phyloP scores from a whole-genome alignment of 1,284 basidiomycete genomes.

The Cryptococcus sp. region DNA sequence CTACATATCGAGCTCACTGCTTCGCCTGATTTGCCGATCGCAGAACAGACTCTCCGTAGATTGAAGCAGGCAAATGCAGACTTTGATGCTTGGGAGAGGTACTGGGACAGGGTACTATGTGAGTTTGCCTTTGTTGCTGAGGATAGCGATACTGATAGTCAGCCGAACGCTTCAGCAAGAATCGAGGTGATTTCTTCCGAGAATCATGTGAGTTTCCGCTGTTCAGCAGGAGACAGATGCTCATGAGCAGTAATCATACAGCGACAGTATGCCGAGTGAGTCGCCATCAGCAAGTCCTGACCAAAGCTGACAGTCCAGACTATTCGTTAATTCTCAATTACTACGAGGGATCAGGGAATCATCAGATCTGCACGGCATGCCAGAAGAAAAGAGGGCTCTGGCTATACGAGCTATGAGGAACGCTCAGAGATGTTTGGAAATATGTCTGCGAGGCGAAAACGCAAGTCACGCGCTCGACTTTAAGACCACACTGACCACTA shows the following conservation, averaged over 20 bases:
- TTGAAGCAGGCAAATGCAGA: constrained; percentile 48
- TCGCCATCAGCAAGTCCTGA: neutral
- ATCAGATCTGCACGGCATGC: constrained; percentile 43
- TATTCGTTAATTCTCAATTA: constrained; percentile 49
- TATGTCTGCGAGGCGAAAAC: constrained; percentile 44
- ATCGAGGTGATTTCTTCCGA: constrained; percentile 43
- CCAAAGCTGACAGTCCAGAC: constrained; percentile 7
- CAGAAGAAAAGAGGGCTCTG: constrained; percentile 43
- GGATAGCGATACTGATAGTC: neutral
- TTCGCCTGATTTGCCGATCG: constrained; percentile 41
- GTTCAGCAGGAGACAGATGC: neutral
- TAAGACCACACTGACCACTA: constrained; percentile 43
- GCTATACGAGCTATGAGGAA: constrained; percentile 48
- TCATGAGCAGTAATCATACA: constrained; percentile 33
- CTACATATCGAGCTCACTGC: constrained; percentile 46
- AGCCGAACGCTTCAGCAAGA: constrained; percentile 42
- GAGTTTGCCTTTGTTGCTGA: constrained; percentile 1
- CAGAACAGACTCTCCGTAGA: constrained; percentile 39
- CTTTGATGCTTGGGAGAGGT: constrained; percentile 48
- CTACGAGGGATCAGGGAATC: constrained; percentile 45
- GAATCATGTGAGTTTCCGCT: constrained; percentile 36
- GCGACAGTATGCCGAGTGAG: constrained; percentile 41
- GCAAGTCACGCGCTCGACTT: constrained; percentile 11
- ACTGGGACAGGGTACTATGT: constrained; percentile 47
- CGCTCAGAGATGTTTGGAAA: constrained; percentile 46